Conservation (phyloP, 2,329 filamentous ascomycete species). For the Venturia aucupariae region DNA sequence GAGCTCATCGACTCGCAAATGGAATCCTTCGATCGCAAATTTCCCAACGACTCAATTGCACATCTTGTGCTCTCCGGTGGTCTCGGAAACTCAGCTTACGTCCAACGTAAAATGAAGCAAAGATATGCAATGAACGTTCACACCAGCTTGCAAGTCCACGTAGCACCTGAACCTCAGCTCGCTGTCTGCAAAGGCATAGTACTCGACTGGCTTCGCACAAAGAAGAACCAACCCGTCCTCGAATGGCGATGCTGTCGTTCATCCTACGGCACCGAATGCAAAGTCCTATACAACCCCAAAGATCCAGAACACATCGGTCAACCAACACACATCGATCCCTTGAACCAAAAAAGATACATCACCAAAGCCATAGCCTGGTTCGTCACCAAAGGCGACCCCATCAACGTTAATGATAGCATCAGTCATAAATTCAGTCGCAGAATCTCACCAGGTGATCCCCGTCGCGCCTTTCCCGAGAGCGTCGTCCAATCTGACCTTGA, state of each 20-base stretch:
- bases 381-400: slow-evolving; percentile 28
- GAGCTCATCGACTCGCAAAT: slow-evolving; percentile 29
- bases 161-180: slow-evolving; percentile 43
- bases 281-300: slow-evolving; percentile 27
- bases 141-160: slow-evolving; percentile 23
- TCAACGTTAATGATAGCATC: slow-evolving; percentile 26
- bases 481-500: slow-evolving; percentile 25
- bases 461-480: slow-evolving; percentile 25
- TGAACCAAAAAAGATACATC: slow-evolving; percentile 29
- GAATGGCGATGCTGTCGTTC: slow-evolving; percentile 30
- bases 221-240: slow-evolving; percentile 35
- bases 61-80: slow-evolving; percentile 36
- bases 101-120: slow-evolving; percentile 27
- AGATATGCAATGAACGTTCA: slow-evolving; percentile 24
- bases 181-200: slow-evolving; percentile 47
- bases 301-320: slow-evolving; percentile 25
- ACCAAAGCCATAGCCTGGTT: slow-evolving; percentile 30
- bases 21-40: slow-evolving; percentile 22
- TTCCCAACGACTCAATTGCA: slow-evolving; percentile 23
- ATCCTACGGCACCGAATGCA: slow-evolving; percentile 30
- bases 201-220: slow-evolving; percentile 43
- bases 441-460: slow-evolving; percentile 25
- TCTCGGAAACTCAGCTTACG: slow-evolving; percentile 34
- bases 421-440: slow-evolving; percentile 27
- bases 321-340: slow-evolving; percentile 20